Percentiles rank a stretch among this genome's conserved stretches.
These are phyloP conservation scores for Globisporangium iwayamae DNA, from an alignment of 352 stramenopile genomes.

Conservation along the genomic window DNA sequence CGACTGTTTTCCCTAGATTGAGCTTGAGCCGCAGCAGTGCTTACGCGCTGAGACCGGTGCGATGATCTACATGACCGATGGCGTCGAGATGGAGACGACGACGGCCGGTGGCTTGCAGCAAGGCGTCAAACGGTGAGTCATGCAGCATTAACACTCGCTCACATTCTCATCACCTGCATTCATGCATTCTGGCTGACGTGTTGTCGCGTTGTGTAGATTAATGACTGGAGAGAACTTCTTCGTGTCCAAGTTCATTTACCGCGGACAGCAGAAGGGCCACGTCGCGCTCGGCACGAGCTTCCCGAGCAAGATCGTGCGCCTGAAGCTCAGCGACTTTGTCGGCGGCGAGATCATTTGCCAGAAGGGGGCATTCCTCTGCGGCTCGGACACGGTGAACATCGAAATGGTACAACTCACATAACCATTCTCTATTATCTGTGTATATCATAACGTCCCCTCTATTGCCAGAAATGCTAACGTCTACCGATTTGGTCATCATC, in stretches of 20 bases:
- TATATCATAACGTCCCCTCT: background rate
- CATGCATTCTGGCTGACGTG: background rate
- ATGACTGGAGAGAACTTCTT: conserved; percentile 85
- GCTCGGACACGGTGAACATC: conserved; percentile 89
- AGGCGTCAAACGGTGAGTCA: conserved; percentile 75
- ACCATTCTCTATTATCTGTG: background rate
- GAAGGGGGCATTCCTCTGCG: conserved; percentile 90
- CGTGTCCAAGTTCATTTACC: conserved; percentile 70
- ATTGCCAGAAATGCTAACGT: background rate
- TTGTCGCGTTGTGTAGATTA: conserved; percentile 27
- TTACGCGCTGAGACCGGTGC: conserved; percentile 90
- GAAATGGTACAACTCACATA: conserved; percentile 62
- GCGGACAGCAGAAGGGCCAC: conserved; percentile 53
- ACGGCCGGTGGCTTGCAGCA: conserved; percentile 88
- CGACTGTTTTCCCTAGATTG: conserved; percentile 37
- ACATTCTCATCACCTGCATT: background rate
- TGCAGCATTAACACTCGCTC: background rate
- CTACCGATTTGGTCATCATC: background rate
- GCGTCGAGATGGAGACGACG: conserved; percentile 88
- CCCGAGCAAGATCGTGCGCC: conserved; percentile 88
- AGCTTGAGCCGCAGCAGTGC: conserved; percentile 88
- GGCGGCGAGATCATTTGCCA: conserved; percentile 88
- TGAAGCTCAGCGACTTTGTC: conserved; percentile 87
- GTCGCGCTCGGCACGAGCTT: conserved; percentile 90
- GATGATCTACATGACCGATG: conserved; percentile 96